Evolutionary conservation across 192 early-diverging fungal genomes (phyloP), one percentile per base, ranked within the genome.

Genomic region (Entophlyctis helioformis): DNA sequence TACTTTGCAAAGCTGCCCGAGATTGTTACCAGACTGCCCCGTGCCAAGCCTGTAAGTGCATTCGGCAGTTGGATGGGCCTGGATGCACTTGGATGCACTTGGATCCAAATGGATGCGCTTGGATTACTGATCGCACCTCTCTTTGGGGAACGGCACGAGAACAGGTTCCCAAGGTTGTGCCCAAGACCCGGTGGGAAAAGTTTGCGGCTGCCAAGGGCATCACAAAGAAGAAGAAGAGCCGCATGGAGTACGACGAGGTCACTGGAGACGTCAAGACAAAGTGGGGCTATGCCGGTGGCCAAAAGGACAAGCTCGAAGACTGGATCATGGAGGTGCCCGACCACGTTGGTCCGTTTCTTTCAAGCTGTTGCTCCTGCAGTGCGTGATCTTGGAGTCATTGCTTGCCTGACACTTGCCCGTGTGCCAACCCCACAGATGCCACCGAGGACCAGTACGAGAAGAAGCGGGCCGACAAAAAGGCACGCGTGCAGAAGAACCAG

Each of bases 121-220:
- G n/a, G n/a, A n/a, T n/a, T n/a, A n/a, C n/a, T n/a, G n/a, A n/a
- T n/a, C n/a, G n/a, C n/a, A n/a, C n/a, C n/a, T n/a, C n/a, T n/a
- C n/a, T n/a, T n/a, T n/a, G n/a, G n/a, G n/a, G n/a, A n/a, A n/a
- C n/a, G n/a, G n/a, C n/a, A n/a, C n/a, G n/a, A n/a, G 39, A 51
- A 34, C 37, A 68, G 23, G 51, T 93, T 18, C 96, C 96, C 28
- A 87, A 89, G 65, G 79, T 76, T 26, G 89, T 89, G 59, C 74
- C 84, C 11, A 59, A 77, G 67, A 99, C 96, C 10, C 83, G 91
- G 50, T 99, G 96, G 96, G 93, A 99, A 65, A 87, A 86, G 74
- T 99, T 99, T 66, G 96, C 96, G 41, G 83, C 87, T 57, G 66
- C 69, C 60, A 99, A 99, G 67, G 91, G 91, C 13, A 96, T 99